Conservation (phyloP, 1,284 basidiomycete genomes). For the Puccinia hordei region DNA sequence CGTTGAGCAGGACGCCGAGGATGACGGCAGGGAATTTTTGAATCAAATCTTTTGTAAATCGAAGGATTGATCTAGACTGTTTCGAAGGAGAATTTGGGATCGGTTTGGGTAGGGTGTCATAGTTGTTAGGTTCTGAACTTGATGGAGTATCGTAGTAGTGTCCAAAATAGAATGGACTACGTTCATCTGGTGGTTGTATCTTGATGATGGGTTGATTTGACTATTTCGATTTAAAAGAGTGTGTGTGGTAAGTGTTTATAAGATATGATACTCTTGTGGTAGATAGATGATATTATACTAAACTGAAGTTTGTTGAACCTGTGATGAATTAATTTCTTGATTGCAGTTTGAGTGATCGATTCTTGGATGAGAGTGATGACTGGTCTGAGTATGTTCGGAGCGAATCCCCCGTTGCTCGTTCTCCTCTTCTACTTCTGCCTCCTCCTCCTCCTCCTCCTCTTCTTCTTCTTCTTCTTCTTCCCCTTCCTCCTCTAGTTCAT, state of each 20-base stretch:
- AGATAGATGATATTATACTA: no score
- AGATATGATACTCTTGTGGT: no score
- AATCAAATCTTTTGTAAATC: background rate
- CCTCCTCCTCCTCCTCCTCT: no score
- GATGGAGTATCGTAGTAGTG: slow-evolving; percentile 21
- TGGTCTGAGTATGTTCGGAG: no score
- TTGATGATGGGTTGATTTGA: background rate
- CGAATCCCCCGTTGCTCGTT: no score
- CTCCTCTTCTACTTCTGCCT: no score
- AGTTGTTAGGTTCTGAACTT: background rate
- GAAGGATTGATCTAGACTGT: background rate
- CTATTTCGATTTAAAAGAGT: background rate
- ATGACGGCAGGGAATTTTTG: slow-evolving; percentile 71
- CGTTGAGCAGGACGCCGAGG: slow-evolving; percentile 82
- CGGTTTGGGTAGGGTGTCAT: slow-evolving; percentile 27
- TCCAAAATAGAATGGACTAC: slow-evolving; percentile 14
- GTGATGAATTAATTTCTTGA: background rate
- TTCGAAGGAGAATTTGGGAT: background rate
- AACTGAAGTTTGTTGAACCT: background rate
- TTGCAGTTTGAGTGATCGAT: background rate
- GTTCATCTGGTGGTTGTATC: slow-evolving; percentile 18
- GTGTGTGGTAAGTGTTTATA: no score
- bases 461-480: background rate
- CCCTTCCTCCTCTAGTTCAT: background rate
- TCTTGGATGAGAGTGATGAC: background rate